Conservation (phyloP, 306 rosid species). For the Trifolium subterraneum region DNA sequence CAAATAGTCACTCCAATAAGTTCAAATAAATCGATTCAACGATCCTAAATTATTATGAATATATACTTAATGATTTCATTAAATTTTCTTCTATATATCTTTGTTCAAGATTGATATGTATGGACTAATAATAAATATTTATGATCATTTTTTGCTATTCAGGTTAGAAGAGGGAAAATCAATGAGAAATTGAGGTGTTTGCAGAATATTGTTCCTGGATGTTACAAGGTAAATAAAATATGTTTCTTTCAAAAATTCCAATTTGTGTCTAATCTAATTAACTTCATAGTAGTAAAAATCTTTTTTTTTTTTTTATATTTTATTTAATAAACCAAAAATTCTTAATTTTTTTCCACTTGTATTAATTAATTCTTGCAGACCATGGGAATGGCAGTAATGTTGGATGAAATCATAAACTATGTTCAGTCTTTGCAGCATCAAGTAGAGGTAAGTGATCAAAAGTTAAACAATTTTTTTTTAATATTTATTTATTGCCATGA, state of each 20-base stretch:
- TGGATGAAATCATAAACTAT: conserved; percentile 96
- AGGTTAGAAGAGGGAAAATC: conserved; percentile 97
- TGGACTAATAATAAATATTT: conserved; percentile 32
- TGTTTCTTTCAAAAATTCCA: conserved; percentile 6
- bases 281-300: conserved; percentile 15
- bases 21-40: not conserved
- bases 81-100: conserved; percentile 19
- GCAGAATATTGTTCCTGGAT: conserved; percentile 94
- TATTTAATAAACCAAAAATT: not conserved
- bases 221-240: conserved; percentile 70
- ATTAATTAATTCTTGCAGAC: conserved; percentile 53
- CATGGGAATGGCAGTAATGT: conserved; percentile 98
- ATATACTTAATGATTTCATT: not conserved
- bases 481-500: not conserved
- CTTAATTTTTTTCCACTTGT: no score
- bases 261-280: conserved; percentile 18
- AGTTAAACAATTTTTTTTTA: no score
- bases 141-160: conserved; percentile 35
- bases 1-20: not conserved
- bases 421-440: conserved; percentile 97
- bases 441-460: conserved; percentile 73
- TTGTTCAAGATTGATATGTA: conserved; percentile 4
- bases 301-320: conserved; percentile 6
- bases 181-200: conserved; percentile 87
- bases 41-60: not conserved